Evolutionary conservation across 495 filamentous ascomycete species (phyloP).

Genomic region (Evernia prunastri): DNA sequence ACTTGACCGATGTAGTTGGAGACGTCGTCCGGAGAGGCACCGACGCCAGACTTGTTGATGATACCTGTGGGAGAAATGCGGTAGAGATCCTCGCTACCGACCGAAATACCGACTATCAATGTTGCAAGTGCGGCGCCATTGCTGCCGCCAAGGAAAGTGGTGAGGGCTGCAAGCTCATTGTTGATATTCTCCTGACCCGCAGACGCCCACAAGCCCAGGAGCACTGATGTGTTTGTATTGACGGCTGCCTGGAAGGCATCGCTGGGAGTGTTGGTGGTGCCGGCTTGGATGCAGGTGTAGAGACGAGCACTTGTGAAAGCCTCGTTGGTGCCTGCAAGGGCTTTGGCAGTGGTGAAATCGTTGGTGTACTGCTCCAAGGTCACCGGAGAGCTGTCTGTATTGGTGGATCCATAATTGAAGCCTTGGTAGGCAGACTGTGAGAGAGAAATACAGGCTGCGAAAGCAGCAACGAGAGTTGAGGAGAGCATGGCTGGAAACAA

Average conservation of each 20-base stretch:
- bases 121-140: slow-evolving; percentile 57
- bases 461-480: slow-evolving; percentile 35
- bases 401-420: slow-evolving; percentile 75
- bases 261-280: slow-evolving; percentile 13
- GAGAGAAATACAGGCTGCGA: slow-evolving; percentile 41
- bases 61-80: slow-evolving; percentile 58
- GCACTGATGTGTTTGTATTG: slow-evolving; percentile 58
- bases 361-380: slow-evolving; percentile 58
- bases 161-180: slow-evolving; percentile 65
- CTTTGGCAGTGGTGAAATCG: slow-evolving; percentile 64
- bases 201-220: slow-evolving; percentile 75
- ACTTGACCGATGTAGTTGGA: slow-evolving; percentile 61
- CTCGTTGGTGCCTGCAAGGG: slow-evolving; percentile 59
- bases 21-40: slow-evolving; percentile 52
- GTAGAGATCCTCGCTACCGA: slow-evolving; percentile 89
- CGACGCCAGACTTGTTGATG: slow-evolving; percentile 47
- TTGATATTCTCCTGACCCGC: slow-evolving; percentile 54
- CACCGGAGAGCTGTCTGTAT: slow-evolving; percentile 56
- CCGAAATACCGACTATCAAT: slow-evolving; percentile 76
- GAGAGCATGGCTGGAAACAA: slow-evolving; percentile 32
- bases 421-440: slow-evolving; percentile 50
- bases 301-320: slow-evolving; percentile 64
- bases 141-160: slow-evolving; percentile 47
- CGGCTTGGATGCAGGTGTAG: slow-evolving; percentile 49
- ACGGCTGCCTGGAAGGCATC: slow-evolving; percentile 68